phyloP scores from a whole-genome alignment of 2,329 filamentous ascomycete species.

The Aspergillus versicolor region DNA sequence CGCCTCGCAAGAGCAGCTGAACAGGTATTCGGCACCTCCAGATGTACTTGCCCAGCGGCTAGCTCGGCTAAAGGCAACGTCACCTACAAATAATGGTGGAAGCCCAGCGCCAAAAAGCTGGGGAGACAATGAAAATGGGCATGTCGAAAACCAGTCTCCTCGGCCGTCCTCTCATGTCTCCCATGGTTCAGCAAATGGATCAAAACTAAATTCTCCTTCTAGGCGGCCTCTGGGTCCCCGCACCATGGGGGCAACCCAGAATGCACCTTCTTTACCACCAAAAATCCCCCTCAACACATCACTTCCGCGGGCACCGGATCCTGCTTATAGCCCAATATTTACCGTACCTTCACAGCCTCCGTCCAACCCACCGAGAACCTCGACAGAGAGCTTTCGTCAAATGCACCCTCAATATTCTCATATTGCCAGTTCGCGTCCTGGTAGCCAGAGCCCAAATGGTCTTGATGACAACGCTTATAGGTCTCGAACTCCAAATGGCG shows the following conservation, averaged over 20 bases:
- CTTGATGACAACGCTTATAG: slow-evolving; percentile 45
- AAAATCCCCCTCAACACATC: slow-evolving; percentile 44
- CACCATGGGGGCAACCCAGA: slow-evolving; percentile 39
- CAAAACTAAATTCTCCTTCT: slow-evolving; percentile 22
- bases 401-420: slow-evolving; percentile 38
- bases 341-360: slow-evolving; percentile 40
- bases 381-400: slow-evolving; percentile 42
- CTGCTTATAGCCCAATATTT: slow-evolving; percentile 49
- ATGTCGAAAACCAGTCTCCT: slow-evolving; percentile 22
- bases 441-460: slow-evolving; percentile 34
- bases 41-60: slow-evolving; percentile 45
- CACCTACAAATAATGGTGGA: slow-evolving; percentile 15
- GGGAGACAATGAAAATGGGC: slow-evolving; percentile 15
- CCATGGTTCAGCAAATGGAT: slow-evolving; percentile 18
- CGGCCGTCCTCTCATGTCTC: slow-evolving; percentile 24
- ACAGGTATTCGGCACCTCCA: slow-evolving; percentile 26
- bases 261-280: slow-evolving; percentile 39
- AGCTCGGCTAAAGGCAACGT: slow-evolving; percentile 36
- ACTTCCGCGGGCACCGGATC: slow-evolving; percentile 48
- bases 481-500: slow-evolving; percentile 44
- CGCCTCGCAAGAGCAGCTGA: slow-evolving; percentile 22
- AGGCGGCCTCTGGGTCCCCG: slow-evolving; percentile 43
- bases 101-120: slow-evolving; percentile 10
- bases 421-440: slow-evolving; percentile 32
- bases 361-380: slow-evolving; percentile 39